These are phyloP conservation scores for Epichloe festucae DNA, from an alignment of 2,329 filamentous ascomycete genomes.

Conservation along the genomic window DNA sequence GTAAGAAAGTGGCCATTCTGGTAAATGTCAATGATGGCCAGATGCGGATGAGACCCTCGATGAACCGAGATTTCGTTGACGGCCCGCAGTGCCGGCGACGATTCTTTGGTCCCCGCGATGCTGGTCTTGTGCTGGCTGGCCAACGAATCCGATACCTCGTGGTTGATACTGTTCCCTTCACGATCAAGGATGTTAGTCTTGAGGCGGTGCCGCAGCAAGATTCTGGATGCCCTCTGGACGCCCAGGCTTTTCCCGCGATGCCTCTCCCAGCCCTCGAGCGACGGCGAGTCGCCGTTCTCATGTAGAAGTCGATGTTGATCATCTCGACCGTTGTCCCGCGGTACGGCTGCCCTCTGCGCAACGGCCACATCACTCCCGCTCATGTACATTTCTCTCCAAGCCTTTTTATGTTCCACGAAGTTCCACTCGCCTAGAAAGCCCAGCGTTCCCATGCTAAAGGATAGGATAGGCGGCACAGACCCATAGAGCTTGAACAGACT, in stretches of 20 bases:
- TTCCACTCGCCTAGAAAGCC: constrained; percentile 97
- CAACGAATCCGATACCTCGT: constrained; percentile 31
- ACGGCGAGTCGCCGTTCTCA: neutral
- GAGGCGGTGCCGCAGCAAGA: constrained; percentile 75
- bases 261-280: constrained; percentile 49
- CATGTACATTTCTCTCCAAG: constrained; percentile 90
- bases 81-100: constrained; percentile 44
- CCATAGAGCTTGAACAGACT: constrained; percentile 60
- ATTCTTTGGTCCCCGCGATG: constrained; percentile 23
- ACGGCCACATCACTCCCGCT: constrained; percentile 39
- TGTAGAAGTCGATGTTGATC: neutral
- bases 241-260: constrained; percentile 75
- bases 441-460: constrained; percentile 93
- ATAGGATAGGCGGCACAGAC: constrained; percentile 78
- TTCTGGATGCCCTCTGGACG: constrained; percentile 56
- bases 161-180: constrained; percentile 47
- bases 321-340: constrained; percentile 15
- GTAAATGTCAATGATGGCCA: constrained; percentile 84
- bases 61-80: constrained; percentile 96
- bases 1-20: constrained; percentile 84
- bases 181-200: constrained; percentile 74
- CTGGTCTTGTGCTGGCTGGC: constrained; percentile 31
- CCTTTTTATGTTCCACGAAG: constrained; percentile 81
- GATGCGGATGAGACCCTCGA: constrained; percentile 75
- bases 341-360: constrained; percentile 29